These are phyloP conservation scores for Mycosarcoma mackinlayi DNA, from an alignment of 1,284 basidiomycete species.

Conservation along the genomic window DNA sequence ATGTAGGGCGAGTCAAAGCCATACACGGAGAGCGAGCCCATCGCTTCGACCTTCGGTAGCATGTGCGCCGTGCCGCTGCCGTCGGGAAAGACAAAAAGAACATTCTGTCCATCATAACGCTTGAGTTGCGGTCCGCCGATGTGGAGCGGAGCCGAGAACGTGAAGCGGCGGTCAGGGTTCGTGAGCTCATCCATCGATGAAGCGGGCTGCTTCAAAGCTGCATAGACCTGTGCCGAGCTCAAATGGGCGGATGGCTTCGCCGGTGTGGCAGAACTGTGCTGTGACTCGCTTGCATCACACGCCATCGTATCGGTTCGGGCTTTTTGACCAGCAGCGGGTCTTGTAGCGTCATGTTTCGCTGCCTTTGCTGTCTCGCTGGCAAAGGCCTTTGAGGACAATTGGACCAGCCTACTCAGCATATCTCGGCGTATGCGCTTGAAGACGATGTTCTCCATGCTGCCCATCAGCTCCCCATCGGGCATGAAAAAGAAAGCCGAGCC, in stretches of 20 bases:
- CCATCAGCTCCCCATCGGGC: constrained; percentile 31
- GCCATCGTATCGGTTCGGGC: too few species aligned
- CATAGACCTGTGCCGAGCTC: too few species aligned
- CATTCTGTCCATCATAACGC: constrained; percentile 15
- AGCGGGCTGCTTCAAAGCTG: not conserved
- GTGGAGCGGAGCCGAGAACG: constrained; percentile 20
- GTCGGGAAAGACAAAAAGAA: constrained; percentile 43
- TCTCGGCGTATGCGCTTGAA: constrained; percentile 46
- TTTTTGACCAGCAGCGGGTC: too few species aligned
- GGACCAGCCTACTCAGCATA: constrained; percentile 37
- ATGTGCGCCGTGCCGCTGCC: constrained; percentile 33
- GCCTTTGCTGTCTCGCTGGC: constrained; percentile 33
- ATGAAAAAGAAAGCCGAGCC: constrained; percentile 43
- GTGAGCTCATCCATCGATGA: constrained; percentile 37
- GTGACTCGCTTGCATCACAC: too few species aligned
- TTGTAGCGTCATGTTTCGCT: constrained; percentile 3
- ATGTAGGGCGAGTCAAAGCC: constrained; percentile 49
- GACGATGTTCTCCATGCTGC: constrained; percentile 39
- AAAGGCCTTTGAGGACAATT: constrained; percentile 38
- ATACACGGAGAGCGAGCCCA: constrained; percentile 23
- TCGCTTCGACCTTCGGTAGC: constrained; percentile 12
- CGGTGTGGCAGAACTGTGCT: not conserved
- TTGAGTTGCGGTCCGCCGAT: constrained; percentile 23
- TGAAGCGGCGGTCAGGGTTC: constrained; percentile 17
- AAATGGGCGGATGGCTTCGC: not conserved